A percentile compares a stretch with the other conserved stretches of the same genome.
phyloP scores from a whole-genome alignment of 2,329 filamentous ascomycete genomes.

The Ascochyta viciae-villosae region DNA sequence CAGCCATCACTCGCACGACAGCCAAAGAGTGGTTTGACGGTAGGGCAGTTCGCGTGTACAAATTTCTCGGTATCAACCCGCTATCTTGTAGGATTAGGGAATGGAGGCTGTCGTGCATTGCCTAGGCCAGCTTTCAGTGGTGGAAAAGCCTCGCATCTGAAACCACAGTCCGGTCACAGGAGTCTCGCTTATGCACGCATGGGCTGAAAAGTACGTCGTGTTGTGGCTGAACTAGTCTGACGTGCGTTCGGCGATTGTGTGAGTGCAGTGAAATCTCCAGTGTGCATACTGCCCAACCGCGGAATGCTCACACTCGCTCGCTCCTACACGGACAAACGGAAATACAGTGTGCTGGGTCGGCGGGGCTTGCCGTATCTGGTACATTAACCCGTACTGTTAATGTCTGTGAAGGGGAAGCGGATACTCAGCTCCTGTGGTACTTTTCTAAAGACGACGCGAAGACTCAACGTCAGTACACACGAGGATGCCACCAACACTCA shows the following conservation, averaged over 20 bases:
- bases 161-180: too few species aligned
- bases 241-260: conserved; percentile 6
- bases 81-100: too few species aligned
- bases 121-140: not conserved
- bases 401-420: not conserved
- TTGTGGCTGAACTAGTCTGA: conserved; percentile 9
- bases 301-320: not conserved
- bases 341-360: not conserved
- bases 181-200: not conserved
- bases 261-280: conserved; percentile 11
- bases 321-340: not conserved
- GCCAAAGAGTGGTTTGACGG: too few species aligned
- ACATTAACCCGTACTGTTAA: not conserved
- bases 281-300: not conserved
- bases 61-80: too few species aligned
- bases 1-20: too few species aligned
- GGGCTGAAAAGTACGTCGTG: conserved; percentile 14
- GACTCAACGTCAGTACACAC: not conserved
- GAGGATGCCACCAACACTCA: too few species aligned
- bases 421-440: not conserved
- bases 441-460: not conserved
- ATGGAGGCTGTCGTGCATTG: conserved; percentile 1
- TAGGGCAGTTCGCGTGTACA: too few species aligned
- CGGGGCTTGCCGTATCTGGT: not conserved
- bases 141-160: not conserved